Base-by-base conservation (phyloP, 2,329 filamentous ascomycete species). In the Dendrostoma leiphaemia region DNA sequence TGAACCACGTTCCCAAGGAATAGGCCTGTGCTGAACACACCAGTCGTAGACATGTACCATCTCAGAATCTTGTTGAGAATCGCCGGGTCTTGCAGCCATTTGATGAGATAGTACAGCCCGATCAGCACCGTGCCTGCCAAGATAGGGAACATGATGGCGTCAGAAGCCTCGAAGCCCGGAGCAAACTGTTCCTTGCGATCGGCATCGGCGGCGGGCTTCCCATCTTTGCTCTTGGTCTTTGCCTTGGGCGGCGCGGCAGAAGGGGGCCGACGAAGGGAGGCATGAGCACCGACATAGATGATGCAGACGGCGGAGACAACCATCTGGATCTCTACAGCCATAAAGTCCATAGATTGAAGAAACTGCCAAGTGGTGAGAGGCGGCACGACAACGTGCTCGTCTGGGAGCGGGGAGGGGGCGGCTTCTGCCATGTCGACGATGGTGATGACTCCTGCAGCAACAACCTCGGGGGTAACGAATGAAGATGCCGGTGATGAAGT, bases 71-170 rank as follows among this genome's bases (percentile, higher is more conserved):
- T 89, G 74, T 93, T 97, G 64, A 97, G 73, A 21, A 95, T 75
- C 10, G 85, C 78, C 1, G 91, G 86, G 64, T 96, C 90, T 60
- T 93, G 79, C 52, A 97, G 82, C 81, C 88, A 94, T 68, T 95
- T 91, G 66, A 97, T 91, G 56, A 96, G 77, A 63, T 92, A 86
- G 74, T 97, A 97, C 12, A 97, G 77, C 5, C 84, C 84, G 38
- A 69, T 79, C 8, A 97, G 81, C 1, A 87, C 84, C 9, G 77
- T 65, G 2, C 85, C 90, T 6, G 91, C 92, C 51, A 91, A 76
- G 29, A 97, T 62, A 2, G 93, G 94, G 59, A 97, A 89, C 63
- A 95, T 70, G 61, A 97, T 82, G 45, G 91, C 93, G 69, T 97
- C 93, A 0, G 82, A 85, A 1, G 89, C 85, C 8, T 85, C 79